Evolutionary conservation across 1,284 basidiomycete species (phyloP), one percentile per base, ranked within the genome.

Genomic region (Wolfiporia cocos): DNA sequence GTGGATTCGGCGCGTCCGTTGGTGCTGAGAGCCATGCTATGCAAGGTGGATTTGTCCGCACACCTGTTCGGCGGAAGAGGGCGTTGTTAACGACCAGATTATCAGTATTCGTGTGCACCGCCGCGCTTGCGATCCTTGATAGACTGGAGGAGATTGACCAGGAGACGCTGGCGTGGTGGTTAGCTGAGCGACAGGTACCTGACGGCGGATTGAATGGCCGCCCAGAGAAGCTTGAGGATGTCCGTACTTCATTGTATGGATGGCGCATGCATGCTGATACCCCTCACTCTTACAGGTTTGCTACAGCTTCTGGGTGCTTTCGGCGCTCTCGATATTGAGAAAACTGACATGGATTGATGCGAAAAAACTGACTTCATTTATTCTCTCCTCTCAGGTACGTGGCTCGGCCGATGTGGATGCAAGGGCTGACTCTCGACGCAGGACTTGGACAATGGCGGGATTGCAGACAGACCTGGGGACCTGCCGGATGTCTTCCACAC

Each of bases 401-500:
- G 36, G 12, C 14, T 30, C 20, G 22, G 42, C 20, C 23, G 18
- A 26, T 37, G 31, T 18, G 39, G 44, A 22, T 33, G 5, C 39
- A 24, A 18, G 20, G 7, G 39, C 44, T 34, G 18, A 24, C 30
- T 0, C 5, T 41, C 11, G 21, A 14, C 23, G 14, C 58, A 96
- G 85, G 96, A 99, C 60, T 68, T 77, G 0, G 95, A 98, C 44
- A 75, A 72, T 7, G 95, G 96, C 1, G 96, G 95, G 0, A 96
- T 99, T 24, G 87, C 94, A 0, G 96, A 99, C 63, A 68, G 95
- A 38, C 92, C 92, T 1, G 94, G 90, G 1, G 86, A 99, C 60
- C 86, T 93, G 72, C 82, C 84, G 1, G 95, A 99, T 56, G 94
- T 99, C 10, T 99, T 97, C 66, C 95, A 99, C 59, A 99, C 95